A percentile compares a stretch with the other conserved stretches of the same genome.
phyloP scores from a whole-genome alignment of 1,284 basidiomycete species.

The Trichosporon asahii region DNA sequence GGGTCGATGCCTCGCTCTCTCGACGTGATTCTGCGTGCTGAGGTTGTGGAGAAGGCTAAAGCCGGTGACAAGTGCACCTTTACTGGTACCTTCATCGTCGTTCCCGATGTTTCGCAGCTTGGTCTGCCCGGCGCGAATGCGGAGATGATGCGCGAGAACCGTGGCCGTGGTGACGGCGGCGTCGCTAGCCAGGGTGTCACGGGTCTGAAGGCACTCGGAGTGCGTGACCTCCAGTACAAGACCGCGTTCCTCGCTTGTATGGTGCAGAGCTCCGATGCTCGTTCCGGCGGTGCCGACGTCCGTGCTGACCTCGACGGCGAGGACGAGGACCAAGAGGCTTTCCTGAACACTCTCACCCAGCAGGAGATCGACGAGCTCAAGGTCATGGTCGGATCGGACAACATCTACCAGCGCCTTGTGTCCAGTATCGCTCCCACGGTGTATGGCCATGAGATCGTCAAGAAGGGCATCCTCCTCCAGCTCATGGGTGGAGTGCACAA shows the following conservation, averaged over 20 bases:
- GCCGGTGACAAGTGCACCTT: slow-evolving; percentile 99
- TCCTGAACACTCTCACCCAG: slow-evolving; percentile 82
- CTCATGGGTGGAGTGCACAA: slow-evolving; percentile 99
- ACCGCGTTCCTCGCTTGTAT: slow-evolving; percentile 98
- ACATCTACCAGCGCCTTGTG: slow-evolving; percentile 92
- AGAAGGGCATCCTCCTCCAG: slow-evolving; percentile 95
- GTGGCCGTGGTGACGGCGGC: slow-evolving; percentile 63
- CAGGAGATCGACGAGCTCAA: slow-evolving; percentile 93
- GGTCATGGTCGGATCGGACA: slow-evolving; percentile 85
- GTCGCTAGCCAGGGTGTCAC: slow-evolving; percentile 84
- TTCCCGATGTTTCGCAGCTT: slow-evolving; percentile 95
- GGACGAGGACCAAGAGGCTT: slow-evolving; percentile 69
- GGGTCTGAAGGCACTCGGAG: slow-evolving; percentile 89
- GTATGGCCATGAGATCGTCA: slow-evolving; percentile 97
- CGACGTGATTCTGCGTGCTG: slow-evolving; percentile 91
- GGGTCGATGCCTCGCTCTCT: slow-evolving; percentile 94
- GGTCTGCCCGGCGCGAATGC: slow-evolving; percentile 93
- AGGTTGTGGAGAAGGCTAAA: slow-evolving; percentile 95
- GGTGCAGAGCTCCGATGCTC: slow-evolving; percentile 84
- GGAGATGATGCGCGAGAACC: slow-evolving; percentile 83
- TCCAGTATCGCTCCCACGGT: slow-evolving; percentile 96
- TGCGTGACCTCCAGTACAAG: slow-evolving; percentile 94
- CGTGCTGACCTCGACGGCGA: slow-evolving; percentile 78
- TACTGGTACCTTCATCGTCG: slow-evolving; percentile 96
- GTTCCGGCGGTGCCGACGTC: slow-evolving; percentile 73